Evolutionary conservation across 139 green algal genomes (phyloP).

Genomic region (Protoeuglena noctilucae): DNA sequence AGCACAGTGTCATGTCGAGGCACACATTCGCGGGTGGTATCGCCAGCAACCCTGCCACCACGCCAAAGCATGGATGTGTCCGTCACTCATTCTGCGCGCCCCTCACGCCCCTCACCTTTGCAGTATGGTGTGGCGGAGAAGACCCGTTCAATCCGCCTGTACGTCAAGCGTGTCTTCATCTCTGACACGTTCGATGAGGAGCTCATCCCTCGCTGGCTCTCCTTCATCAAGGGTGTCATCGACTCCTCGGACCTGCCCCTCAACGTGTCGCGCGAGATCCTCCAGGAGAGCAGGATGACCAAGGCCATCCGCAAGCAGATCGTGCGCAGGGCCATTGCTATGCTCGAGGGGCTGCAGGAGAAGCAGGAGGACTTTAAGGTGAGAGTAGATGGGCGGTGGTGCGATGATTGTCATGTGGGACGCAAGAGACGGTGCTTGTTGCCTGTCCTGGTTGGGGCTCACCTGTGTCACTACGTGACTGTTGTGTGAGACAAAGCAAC

Average conservation of each 20-base stretch:
- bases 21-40: no score
- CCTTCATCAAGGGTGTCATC: constrained; percentile 85
- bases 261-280: constrained; percentile 94
- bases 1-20: no score
- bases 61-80: no score
- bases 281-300: constrained; percentile 79
- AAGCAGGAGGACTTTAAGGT: constrained; percentile 58
- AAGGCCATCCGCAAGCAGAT: constrained; percentile 87
- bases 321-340: constrained; percentile 72
- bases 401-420: no score
- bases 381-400: no score
- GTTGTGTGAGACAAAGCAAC: no score
- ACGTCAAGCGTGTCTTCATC: constrained; percentile 98
- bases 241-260: constrained; percentile 92
- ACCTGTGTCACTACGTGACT: no score
- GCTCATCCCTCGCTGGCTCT: constrained; percentile 82
- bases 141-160: constrained; percentile 69
- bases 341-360: constrained; percentile 68
- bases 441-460: no score
- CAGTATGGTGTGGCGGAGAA: no score
- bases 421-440: no score
- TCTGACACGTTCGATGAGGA: constrained; percentile 93
- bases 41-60: no score
- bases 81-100: no score
- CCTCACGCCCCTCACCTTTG: constrained; percentile 8